These are phyloP conservation scores for Alternaria incomplexa DNA, from an alignment of 2,329 filamentous ascomycete species.

Conservation along the genomic window DNA sequence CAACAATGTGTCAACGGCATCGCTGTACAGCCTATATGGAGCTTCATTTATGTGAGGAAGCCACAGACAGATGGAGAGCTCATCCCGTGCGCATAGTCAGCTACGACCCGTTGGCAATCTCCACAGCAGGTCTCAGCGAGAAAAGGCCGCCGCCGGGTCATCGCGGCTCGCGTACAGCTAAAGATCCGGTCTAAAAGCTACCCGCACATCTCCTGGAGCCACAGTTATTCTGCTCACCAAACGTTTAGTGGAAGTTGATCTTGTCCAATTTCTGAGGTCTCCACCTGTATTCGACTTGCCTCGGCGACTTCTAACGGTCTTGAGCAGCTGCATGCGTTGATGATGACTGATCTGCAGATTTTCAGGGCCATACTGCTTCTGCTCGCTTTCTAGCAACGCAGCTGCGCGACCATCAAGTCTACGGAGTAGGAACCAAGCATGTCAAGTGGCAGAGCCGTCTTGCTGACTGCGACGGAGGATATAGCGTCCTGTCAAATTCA, in stretches of 20 bases:
- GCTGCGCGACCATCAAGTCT: not conserved
- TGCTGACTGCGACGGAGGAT: not conserved
- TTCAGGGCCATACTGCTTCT: not conserved
- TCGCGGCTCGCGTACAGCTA: not conserved
- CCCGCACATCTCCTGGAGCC: not conserved
- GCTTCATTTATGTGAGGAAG: not conserved
- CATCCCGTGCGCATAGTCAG: not conserved
- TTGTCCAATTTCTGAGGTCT: not conserved
- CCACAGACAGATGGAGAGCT: not conserved
- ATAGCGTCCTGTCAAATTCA: not conserved
- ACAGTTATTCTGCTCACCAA: not conserved
- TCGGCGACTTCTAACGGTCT: not conserved
- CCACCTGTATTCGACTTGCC: not conserved
- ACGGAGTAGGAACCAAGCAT: not conserved
- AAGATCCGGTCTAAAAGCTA: not conserved
- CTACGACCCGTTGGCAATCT: not conserved
- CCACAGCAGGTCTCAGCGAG: not conserved
- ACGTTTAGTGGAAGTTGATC: not conserved
- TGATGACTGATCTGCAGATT: not conserved
- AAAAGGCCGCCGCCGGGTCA: not conserved
- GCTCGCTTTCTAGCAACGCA: not conserved
- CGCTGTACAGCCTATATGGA: not conserved
- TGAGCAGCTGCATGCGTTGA: not conserved
- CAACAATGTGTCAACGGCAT: not conserved
- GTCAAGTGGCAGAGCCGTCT: not conserved